These are phyloP conservation scores for Arabis hirsuta DNA, from an alignment of 345 rosid species.

Conservation along the genomic window DNA sequence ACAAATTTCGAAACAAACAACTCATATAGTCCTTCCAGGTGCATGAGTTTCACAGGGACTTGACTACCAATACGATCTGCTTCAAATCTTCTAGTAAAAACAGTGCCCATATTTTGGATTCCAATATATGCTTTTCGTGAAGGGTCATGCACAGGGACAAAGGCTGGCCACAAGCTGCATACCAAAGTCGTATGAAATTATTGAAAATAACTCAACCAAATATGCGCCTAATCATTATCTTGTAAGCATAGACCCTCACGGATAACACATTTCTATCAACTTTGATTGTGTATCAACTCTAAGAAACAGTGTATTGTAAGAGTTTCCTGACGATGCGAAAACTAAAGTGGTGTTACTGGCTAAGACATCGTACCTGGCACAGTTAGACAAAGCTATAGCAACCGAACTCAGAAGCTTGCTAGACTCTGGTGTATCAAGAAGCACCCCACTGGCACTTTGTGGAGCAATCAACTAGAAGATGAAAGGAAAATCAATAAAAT, in stretches of 20 bases:
- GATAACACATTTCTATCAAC: conserved; percentile 2
- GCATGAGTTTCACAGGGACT: conserved; percentile 95
- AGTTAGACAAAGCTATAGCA: conserved; percentile 92
- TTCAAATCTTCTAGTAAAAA: conserved; percentile 91
- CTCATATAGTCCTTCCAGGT: conserved; percentile 92
- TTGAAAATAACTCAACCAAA: conserved; percentile 1
- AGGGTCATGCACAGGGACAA: conserved; percentile 97
- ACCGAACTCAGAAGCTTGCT: conserved; percentile 92
- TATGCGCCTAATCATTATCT: conserved; percentile 20
- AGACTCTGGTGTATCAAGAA: conserved; percentile 91
- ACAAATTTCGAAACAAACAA: conserved; percentile 96
- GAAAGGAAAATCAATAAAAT: conserved; percentile 28
- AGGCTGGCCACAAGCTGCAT: conserved; percentile 92
- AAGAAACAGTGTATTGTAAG: conserved; percentile 29
- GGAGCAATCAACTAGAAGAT: conserved; percentile 78
- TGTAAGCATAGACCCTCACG: conserved; percentile 10
- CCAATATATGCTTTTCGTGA: conserved; percentile 89
- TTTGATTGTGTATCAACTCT: conserved; percentile 16
- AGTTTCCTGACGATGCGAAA: conserved; percentile 22
- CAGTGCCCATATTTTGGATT: conserved; percentile 90
- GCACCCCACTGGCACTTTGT: conserved; percentile 96
- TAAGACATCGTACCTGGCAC: conserved; percentile 66
- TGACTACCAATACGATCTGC: conserved; percentile 91
- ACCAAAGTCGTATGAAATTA: conserved; percentile 27
- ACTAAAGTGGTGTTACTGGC: conserved; percentile 32